Evolutionary conservation across 257 asterid genomes (phyloP).

Genomic region (Henckelia pumila): DNA sequence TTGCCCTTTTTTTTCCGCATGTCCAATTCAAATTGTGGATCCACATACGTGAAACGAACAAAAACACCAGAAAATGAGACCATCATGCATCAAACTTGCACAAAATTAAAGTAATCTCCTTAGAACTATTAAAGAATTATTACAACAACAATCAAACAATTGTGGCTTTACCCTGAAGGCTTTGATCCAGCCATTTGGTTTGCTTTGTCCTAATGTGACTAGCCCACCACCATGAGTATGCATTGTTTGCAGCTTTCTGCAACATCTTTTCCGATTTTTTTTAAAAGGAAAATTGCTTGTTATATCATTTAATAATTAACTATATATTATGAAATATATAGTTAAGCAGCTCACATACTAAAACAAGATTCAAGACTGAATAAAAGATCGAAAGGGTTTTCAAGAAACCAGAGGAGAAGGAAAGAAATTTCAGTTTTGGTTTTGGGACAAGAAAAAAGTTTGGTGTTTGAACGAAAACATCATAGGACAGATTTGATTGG

Average conservation of each 20-base stretch:
- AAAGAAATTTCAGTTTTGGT: background rate
- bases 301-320: background rate
- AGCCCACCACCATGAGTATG: slow-evolving; percentile 71
- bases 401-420: background rate
- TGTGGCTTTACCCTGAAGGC: slow-evolving; percentile 36
- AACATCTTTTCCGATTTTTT: slow-evolving; percentile 30
- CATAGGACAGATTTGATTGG: slow-evolving; percentile 22
- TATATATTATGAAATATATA: background rate
- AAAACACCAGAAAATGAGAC: background rate
- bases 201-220: slow-evolving; percentile 66
- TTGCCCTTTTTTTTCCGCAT: no score
- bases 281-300: background rate
- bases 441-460: slow-evolving; percentile 14
- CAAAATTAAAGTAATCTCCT: background rate
- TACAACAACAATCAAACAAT: background rate
- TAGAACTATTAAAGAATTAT: background rate
- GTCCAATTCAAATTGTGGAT: no score
- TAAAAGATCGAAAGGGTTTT: slow-evolving; percentile 27
- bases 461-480: slow-evolving; percentile 4
- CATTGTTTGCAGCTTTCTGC: slow-evolving; percentile 64
- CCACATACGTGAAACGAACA: no score
- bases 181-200: slow-evolving; percentile 65
- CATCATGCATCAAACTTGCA: background rate
- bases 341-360: slow-evolving; percentile 1
- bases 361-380: slow-evolving; percentile 21